Base-by-base conservation (phyloP, 73 alveolate species). In the Tetrahymena elliotti region DNA sequence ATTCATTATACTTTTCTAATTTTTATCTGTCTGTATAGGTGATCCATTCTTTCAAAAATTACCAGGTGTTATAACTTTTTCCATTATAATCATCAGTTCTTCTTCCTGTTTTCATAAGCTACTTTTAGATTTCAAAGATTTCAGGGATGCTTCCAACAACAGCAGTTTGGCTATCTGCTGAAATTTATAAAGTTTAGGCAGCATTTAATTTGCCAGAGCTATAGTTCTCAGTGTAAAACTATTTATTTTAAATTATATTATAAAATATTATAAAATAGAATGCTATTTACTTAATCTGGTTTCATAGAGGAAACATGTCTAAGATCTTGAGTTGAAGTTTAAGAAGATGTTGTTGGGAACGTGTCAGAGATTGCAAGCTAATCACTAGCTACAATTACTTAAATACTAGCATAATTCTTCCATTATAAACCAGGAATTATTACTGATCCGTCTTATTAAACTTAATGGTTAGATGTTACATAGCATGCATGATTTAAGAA, bases 21-120 rank as follows among this genome's bases (percentile, higher is more conserved):
- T 98, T 98, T 31, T 97, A 95, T 94, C 96, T 98, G 22, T 93
- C 92, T 35, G 94, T 83, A 16, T 83, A 88, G 15, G 84, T 41
- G 36, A 54, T 53, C 99, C 99, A 98, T 38, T 93, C 93, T 84
- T 94, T 37, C 11, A 98, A 37, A 35, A 97, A 94, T 27, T 82
- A 93, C 95, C 95, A 52, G 39, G 84, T 84, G 37, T 39, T 84
- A 6, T 92, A 53, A 52, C 84, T 94, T 38, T 95, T 54, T 34
- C 33, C 95, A 52, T n/a, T 40, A 68, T 41, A 93, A 38, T 94
- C 97, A 53, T 36, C 94, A 9, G 53, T 93, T 35, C 82, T 95
- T 95, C 38, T 93, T 94, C 41, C 88, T 37, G 93, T 94, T 68
- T 68, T 68, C 88, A 68, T 68, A 18, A 68, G 38, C 6, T 68